Evolutionary conservation across 2,329 filamentous ascomycete genomes (phyloP).

Genomic region (Fusarium mangiferae): DNA sequence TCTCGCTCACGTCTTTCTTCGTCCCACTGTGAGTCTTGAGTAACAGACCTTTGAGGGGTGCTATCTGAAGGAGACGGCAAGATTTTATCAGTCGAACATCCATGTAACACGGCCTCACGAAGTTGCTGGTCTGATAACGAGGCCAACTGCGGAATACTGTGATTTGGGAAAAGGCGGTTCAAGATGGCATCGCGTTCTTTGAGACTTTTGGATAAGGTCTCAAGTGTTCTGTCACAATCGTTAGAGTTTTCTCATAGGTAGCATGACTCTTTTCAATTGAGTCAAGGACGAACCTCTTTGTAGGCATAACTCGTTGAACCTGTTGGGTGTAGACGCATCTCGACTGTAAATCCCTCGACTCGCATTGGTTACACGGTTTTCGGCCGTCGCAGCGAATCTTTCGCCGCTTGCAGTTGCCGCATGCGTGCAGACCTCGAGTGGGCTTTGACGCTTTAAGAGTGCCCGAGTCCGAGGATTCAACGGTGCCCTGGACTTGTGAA

Average conservation of each 20-base stretch:
- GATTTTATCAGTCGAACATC: not conserved
- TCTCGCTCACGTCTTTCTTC: not conserved
- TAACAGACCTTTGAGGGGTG: not conserved
- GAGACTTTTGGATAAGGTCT: not conserved
- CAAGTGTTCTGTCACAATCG: not conserved
- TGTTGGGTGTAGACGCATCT: not conserved
- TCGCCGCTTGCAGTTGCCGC: not conserved
- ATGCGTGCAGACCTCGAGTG: not conserved
- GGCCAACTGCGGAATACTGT: not conserved
- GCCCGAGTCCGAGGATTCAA: not conserved
- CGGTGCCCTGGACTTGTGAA: not conserved
- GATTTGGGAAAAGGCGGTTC: not conserved
- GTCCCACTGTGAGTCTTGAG: not conserved
- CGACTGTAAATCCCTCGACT: not conserved
- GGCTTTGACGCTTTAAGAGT: not conserved
- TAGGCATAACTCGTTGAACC: not conserved
- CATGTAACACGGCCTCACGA: not conserved
- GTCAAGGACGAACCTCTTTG: not conserved
- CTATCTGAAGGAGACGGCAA: not conserved
- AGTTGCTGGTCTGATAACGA: constrained; percentile 1
- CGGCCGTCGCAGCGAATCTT: constrained; percentile 8
- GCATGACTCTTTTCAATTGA: not conserved
- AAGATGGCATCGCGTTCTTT: constrained; percentile 1
- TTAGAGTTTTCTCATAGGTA: not conserved
- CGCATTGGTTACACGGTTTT: constrained; percentile 2